Evolutionary conservation across 768 basidiomycete genomes (phyloP).

Genomic region (Hypholoma fasciculare): DNA sequence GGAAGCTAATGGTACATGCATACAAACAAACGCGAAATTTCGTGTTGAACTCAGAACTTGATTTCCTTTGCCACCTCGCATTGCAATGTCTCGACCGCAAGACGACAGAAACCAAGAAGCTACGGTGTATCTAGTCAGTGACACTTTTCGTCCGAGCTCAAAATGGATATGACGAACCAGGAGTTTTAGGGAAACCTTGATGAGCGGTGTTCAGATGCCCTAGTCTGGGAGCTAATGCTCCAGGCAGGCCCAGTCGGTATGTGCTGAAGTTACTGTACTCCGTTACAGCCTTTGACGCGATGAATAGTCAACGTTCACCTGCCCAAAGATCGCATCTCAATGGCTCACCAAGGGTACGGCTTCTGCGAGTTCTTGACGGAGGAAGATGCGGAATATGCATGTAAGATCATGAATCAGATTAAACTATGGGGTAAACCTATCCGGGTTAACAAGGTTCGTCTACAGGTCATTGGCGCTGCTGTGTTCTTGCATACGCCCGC

Average conservation of each 20-base stretch:
- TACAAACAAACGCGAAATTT: conserved; percentile 10
- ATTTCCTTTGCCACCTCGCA: not conserved
- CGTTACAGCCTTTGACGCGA: not conserved
- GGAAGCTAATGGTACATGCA: not conserved
- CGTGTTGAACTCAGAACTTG: not conserved
- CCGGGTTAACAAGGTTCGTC: conserved; percentile 92
- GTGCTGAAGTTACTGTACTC: conserved; percentile 27
- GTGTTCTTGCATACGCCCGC: not conserved
- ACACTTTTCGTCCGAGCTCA: not conserved
- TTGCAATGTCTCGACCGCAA: conserved; percentile 65
- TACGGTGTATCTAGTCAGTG: conserved; percentile 79
- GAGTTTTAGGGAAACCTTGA: conserved; percentile 86
- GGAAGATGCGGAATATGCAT: conserved; percentile 99
- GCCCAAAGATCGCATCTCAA: conserved; percentile 97
- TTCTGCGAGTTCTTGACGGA: conserved; percentile 99
- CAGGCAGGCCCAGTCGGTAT: conserved; percentile 98
- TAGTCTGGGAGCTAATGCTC: conserved; percentile 98
- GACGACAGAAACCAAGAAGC: conserved; percentile 93
- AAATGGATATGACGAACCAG: conserved; percentile 5
- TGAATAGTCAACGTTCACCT: conserved; percentile 90
- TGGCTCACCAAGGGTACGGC: conserved; percentile 98
- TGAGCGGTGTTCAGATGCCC: conserved; percentile 89
- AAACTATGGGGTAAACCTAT: conserved; percentile 99
- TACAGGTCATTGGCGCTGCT: conserved; percentile 6
- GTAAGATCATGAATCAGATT: conserved; percentile 99